phyloP scores from a whole-genome alignment of 441 rosid genomes.

The Adansonia madagascariensis region DNA sequence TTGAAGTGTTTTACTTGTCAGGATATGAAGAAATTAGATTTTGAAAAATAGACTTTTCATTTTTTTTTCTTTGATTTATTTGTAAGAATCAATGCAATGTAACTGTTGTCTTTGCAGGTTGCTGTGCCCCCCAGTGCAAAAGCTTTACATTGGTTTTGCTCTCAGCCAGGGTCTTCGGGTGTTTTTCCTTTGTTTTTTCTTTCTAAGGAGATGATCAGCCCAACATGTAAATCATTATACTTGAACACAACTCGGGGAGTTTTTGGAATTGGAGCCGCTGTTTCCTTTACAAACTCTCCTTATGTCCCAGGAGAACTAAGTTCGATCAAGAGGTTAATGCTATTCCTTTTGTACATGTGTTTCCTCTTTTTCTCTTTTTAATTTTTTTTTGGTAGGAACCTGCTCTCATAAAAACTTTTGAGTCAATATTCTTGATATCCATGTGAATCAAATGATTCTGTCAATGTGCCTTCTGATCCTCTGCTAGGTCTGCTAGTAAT shows the following conservation, averaged over 20 bases:
- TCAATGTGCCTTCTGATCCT: background rate
- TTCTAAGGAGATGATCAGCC: slow-evolving; percentile 58
- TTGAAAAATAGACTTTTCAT: background rate
- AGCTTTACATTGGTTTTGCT: slow-evolving; percentile 83
- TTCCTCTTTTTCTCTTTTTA: slow-evolving; percentile 5
- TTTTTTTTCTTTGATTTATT: background rate
- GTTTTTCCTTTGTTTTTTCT: slow-evolving; percentile 83
- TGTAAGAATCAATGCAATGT: background rate
- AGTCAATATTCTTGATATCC: slow-evolving; percentile 7
- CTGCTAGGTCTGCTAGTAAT: slow-evolving; percentile 15
- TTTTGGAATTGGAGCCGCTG: slow-evolving; percentile 82
- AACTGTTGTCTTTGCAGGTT: slow-evolving; percentile 50
- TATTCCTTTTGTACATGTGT: slow-evolving; percentile 21
- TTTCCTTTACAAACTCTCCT: slow-evolving; percentile 57
- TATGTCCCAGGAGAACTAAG: slow-evolving; percentile 34
- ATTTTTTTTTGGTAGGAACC: background rate
- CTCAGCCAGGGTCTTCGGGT: slow-evolving; percentile 56
- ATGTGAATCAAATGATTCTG: slow-evolving; percentile 2
- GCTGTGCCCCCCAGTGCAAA: slow-evolving; percentile 88
- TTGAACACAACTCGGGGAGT: slow-evolving; percentile 64
- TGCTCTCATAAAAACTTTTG: background rate
- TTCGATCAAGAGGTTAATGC: slow-evolving; percentile 52
- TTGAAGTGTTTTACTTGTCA: slow-evolving; percentile 18
- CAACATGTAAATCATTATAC: slow-evolving; percentile 57
- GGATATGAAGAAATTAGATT: slow-evolving; percentile 10